These are phyloP conservation scores for Populus tomentosa DNA, from an alignment of 441 rosid species.

Conservation along the genomic window DNA sequence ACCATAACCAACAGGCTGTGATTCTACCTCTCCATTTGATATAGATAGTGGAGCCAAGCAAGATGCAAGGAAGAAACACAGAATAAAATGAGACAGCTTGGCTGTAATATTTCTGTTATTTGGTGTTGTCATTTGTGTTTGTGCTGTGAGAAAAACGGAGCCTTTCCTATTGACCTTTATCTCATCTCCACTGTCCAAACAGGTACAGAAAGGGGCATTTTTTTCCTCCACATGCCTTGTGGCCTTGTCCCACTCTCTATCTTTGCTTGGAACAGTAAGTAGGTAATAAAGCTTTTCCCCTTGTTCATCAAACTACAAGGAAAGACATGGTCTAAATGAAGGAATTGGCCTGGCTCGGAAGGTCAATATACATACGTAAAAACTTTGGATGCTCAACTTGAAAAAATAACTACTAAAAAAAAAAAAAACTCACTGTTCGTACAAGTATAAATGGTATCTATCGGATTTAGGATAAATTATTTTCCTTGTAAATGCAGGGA, in stretches of 20 bases:
- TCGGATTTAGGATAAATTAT: no score
- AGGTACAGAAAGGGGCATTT: not conserved
- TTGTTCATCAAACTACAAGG: not conserved
- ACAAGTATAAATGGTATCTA: no score
- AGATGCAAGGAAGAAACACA: not conserved
- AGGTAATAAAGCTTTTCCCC: no score
- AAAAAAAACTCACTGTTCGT: no score
- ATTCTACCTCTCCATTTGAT: conserved; percentile 7
- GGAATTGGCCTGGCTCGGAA: no score
- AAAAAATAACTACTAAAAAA: no score
- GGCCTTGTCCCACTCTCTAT: not conserved
- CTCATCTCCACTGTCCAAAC: not conserved
- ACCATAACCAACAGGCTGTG: conserved; percentile 44
- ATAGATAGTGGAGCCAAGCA: not conserved
- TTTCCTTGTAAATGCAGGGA: not conserved
- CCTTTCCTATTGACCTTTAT: not conserved
- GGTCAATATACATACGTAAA: no score
- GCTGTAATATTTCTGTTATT: not conserved
- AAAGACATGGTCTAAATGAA: not conserved
- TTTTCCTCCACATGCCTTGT: not conserved
- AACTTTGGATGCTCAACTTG: no score
- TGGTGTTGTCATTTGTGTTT: not conserved
- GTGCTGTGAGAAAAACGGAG: not conserved
- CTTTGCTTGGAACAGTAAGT: no score
- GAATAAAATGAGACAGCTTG: not conserved